Base-by-base conservation (phyloP, 2,329 filamentous ascomycete species). In the Massarina eburnea region DNA sequence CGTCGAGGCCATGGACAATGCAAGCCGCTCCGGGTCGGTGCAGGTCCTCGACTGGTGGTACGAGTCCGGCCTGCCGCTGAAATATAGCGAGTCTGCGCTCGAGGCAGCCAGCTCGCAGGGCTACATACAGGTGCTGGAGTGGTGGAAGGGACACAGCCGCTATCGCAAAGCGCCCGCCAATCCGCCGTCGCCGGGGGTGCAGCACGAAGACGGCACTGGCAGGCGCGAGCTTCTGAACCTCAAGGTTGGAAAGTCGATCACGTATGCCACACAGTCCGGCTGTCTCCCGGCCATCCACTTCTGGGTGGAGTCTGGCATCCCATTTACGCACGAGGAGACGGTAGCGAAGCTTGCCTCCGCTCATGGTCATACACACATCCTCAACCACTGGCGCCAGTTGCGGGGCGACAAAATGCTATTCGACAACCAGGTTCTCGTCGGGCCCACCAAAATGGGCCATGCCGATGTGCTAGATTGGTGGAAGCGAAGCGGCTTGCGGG, bases 1-100 rank as follows among this genome's bases (percentile, higher is more conserved):
- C 41, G 76, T 81, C 30, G 90, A 95, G 67, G 89, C 91, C 9
- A 79, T 97, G 20, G 91, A 97, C 63, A 88, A 88, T 22, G 92
- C 92, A 6, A 95, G 89, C 1, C 85, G 87, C 43, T 86, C 89
- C 46, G 91, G 92, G 4, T 94, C 91, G 57, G 80, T 95, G 12
- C 82, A 89, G 53, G 85, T 95, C 0, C 79, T 97, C 1, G 88
- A 96, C 61, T 95, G 90, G 88, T 97, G 92, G 92, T 87, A 88
- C 66, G 80, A 86, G 18, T 89, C 86, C 0, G 88, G 87, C 1
- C 77, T 96, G 1, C 83, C 85, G 2, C 77, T 96, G 17, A 86
- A 89, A 55, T 96, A 94, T 70, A 95, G 88, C 9, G 90, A 96
- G 66, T 80, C 84, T 4, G 89, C 92, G 0, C 80, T 97, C 15